phyloP scores from a whole-genome alignment of 257 asterid genomes.

The Linderniella brevidens region DNA sequence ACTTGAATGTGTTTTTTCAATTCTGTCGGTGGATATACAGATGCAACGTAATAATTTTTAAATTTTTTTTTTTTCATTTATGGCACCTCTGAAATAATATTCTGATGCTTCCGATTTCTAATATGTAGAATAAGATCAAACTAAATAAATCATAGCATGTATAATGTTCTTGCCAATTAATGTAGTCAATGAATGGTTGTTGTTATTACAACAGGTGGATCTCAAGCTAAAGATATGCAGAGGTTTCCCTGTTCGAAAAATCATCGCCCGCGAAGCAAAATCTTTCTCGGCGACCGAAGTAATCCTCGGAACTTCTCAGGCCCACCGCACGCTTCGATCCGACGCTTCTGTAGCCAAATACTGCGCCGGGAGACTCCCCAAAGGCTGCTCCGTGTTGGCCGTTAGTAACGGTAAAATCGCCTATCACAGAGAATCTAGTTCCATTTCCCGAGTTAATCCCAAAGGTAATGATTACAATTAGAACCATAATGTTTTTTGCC shows the following conservation, averaged over 20 bases:
- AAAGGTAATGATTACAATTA: constrained; percentile 28
- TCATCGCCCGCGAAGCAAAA: constrained; percentile 70
- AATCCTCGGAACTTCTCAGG: constrained; percentile 60
- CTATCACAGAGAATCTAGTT: constrained; percentile 35
- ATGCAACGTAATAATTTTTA: neutral
- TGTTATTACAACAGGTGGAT: constrained; percentile 48
- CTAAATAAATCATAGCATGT: too few species aligned
- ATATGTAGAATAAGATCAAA: too few species aligned
- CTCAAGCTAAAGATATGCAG: constrained; percentile 91
- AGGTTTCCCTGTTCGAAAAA: constrained; percentile 57
- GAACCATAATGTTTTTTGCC: too few species aligned
- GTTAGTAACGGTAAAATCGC: constrained; percentile 66
- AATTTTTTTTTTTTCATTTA: too few species aligned
- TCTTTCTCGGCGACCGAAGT: constrained; percentile 58
- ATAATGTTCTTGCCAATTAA: too few species aligned
- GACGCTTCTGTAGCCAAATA: constrained; percentile 69
- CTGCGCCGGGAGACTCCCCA: constrained; percentile 61
- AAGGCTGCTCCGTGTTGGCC: constrained; percentile 57
- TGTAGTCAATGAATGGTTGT: too few species aligned
- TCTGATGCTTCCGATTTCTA: too few species aligned
- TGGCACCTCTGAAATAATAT: too few species aligned
- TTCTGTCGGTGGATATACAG: too few species aligned
- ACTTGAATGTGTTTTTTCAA: too few species aligned
- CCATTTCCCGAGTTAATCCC: constrained; percentile 16
- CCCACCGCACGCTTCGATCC: constrained; percentile 47